phyloP scores from a whole-genome alignment of 2,329 filamentous ascomycete genomes.

The Cryphonectria radicalis region DNA sequence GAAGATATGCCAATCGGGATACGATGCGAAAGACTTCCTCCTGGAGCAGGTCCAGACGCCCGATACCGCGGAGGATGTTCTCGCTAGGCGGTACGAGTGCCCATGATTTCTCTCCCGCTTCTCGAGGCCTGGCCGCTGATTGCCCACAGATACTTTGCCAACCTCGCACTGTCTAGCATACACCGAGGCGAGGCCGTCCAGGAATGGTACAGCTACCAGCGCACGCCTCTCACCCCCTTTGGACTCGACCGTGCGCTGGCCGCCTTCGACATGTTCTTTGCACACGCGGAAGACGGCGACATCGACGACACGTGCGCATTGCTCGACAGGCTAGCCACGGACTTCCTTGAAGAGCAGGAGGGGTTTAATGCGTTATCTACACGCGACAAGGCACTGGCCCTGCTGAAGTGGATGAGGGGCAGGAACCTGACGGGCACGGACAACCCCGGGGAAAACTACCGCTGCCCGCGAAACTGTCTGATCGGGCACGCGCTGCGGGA shows the following conservation, averaged over 20 bases:
- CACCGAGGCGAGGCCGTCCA: slow-evolving; percentile 79
- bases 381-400: slow-evolving; percentile 67
- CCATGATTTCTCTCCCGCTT: not conserved
- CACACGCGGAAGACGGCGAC: slow-evolving; percentile 72
- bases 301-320: slow-evolving; percentile 68
- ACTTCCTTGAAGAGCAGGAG: slow-evolving; percentile 58
- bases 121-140: slow-evolving; percentile 17
- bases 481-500: slow-evolving; percentile 80
- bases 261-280: slow-evolving; percentile 87
- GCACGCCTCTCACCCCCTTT: slow-evolving; percentile 37
- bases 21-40: slow-evolving; percentile 87
- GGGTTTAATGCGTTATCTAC: slow-evolving; percentile 61
- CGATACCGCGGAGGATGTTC: slow-evolving; percentile 69
- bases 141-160: slow-evolving; percentile 73
- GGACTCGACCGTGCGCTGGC: slow-evolving; percentile 74
- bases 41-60: slow-evolving; percentile 65
- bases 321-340: slow-evolving; percentile 65
- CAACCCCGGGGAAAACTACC: slow-evolving; percentile 69
- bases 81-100: slow-evolving; percentile 67
- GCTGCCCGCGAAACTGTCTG: slow-evolving; percentile 83
- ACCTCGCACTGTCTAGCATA: slow-evolving; percentile 75
- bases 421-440: slow-evolving; percentile 73
- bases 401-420: slow-evolving; percentile 71
- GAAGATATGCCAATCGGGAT: slow-evolving; percentile 72
- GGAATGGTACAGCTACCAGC: slow-evolving; percentile 69